Evolutionary conservation across 73 alveolate genomes (phyloP).

Genomic region (Tetrahymena malaccensis): DNA sequence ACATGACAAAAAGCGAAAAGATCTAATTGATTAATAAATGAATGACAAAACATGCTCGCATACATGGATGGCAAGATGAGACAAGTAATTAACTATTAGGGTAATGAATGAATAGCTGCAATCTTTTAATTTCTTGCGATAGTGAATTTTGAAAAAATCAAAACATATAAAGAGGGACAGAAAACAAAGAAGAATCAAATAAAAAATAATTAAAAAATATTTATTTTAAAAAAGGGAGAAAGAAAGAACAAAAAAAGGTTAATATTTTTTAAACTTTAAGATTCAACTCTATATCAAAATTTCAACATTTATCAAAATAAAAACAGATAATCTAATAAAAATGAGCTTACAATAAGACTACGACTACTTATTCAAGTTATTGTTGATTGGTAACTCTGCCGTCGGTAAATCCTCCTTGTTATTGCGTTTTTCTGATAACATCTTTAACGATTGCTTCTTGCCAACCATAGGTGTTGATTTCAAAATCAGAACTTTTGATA

Average conservation of each 20-base stretch:
- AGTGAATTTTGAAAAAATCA: not conserved
- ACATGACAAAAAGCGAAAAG: not conserved
- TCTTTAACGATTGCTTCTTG: conserved; percentile 49
- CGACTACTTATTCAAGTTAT: conserved; percentile 49
- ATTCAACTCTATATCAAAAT: not conserved
- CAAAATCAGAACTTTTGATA: conserved; percentile 43
- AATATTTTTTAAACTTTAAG: not conserved
- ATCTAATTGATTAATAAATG: not conserved
- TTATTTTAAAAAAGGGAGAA: not conserved
- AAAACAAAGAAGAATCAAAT: not conserved
- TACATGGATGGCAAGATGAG: not conserved
- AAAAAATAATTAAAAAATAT: not conserved
- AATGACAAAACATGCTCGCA: not conserved
- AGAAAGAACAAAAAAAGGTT: not conserved
- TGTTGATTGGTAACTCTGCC: conserved; percentile 48
- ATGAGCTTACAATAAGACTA: conserved; percentile 45
- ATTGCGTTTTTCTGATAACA: conserved; percentile 51
- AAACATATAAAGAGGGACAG: not conserved
- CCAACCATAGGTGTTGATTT: conserved; percentile 69
- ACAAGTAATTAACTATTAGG: not conserved
- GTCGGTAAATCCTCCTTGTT: conserved; percentile 59
- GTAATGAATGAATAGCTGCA: not conserved
- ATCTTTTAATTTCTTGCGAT: not conserved
- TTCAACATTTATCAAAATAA: not conserved
- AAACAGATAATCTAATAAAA: not conserved